Evolutionary conservation across 306 rosid species (phyloP).

Genomic region (Quercus engelmannii): DNA sequence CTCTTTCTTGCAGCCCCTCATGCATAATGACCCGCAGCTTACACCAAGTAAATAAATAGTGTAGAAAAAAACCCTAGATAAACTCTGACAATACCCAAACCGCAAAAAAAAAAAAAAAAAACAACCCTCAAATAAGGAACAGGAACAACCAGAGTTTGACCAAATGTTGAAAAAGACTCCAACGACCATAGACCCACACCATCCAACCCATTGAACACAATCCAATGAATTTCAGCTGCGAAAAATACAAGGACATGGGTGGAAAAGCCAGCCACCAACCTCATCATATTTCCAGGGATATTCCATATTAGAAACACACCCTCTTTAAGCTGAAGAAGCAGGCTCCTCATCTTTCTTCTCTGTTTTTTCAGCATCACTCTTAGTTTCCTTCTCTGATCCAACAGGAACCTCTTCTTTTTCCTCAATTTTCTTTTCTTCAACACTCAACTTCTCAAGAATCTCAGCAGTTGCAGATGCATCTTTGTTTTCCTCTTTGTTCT

Average conservation of each 20-base stretch:
- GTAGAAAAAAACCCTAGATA: slow-evolving; percentile 4
- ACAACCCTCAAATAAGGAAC: slow-evolving; percentile 44
- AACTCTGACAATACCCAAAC: slow-evolving; percentile 35
- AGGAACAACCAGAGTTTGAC: slow-evolving; percentile 34
- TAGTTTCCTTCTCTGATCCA: slow-evolving; percentile 17
- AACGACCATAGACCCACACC: slow-evolving; percentile 19
- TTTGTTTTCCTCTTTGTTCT: slow-evolving; percentile 48
- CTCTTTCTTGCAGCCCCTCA: slow-evolving; percentile 25
- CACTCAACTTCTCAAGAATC: slow-evolving; percentile 70
- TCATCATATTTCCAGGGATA: slow-evolving; percentile 37
- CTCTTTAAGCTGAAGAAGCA: slow-evolving; percentile 45
- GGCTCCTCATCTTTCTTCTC: slow-evolving; percentile 61
- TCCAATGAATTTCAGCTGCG: slow-evolving; percentile 31
- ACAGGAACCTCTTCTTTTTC: slow-evolving; percentile 29
- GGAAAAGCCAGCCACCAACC: slow-evolving; percentile 37
- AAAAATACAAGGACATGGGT: slow-evolving; percentile 34
- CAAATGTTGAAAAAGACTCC: slow-evolving; percentile 38
- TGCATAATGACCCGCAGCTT: slow-evolving; percentile 18
- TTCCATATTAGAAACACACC: slow-evolving; percentile 17
- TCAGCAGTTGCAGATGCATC: slow-evolving; percentile 69
- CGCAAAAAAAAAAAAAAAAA: slow-evolving; percentile 39
- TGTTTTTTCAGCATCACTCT: slow-evolving; percentile 32
- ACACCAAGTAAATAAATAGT: slow-evolving; percentile 16
- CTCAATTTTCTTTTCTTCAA: slow-evolving; percentile 58
- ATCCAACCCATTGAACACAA: slow-evolving; percentile 40